phyloP scores from a whole-genome alignment of 768 basidiomycete species.

The Amanita rubescens region DNA sequence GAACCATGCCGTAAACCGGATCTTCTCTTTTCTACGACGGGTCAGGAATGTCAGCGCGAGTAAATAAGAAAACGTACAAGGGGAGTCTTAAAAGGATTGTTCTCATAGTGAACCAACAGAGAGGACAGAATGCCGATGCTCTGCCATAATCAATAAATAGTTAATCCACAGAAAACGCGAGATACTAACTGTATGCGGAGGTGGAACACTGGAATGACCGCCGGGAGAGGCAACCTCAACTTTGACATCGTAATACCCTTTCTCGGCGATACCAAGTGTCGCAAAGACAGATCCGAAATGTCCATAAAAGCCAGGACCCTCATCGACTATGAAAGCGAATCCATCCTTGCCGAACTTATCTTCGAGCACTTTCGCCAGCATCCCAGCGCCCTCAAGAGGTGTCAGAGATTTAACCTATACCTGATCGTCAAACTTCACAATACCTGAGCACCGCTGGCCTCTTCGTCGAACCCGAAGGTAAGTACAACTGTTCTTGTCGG shows the following conservation, averaged over 20 bases:
- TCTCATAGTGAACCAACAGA: conserved; percentile 62
- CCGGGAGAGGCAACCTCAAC: conserved; percentile 63
- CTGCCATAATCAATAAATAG: conserved; percentile 22
- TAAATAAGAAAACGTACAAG: conserved; percentile 40
- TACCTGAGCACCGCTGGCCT: conserved; percentile 46
- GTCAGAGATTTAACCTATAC: neutral
- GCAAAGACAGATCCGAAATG: conserved; percentile 50
- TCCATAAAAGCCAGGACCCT: conserved; percentile 66
- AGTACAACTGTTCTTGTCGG: conserved; percentile 59
- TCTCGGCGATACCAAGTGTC: conserved; percentile 61
- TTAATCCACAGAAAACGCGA: neutral
- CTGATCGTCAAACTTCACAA: conserved; percentile 7
- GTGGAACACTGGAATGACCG: conserved; percentile 84
- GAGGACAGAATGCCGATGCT: conserved; percentile 77
- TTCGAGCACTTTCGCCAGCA: conserved; percentile 40
- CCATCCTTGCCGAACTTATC: conserved; percentile 61
- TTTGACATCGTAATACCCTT: conserved; percentile 59
- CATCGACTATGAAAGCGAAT: conserved; percentile 79
- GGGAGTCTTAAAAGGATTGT: conserved; percentile 45
- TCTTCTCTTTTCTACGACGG: conserved; percentile 41
- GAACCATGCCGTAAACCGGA: conserved; percentile 50
- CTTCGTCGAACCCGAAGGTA: conserved; percentile 74
- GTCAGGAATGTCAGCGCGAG: neutral
- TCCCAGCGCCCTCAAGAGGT: conserved; percentile 44
- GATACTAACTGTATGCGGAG: conserved; percentile 59